These are phyloP conservation scores for Zygoascus biomembranicola DNA, from an alignment of 805 yeast species.

Conservation along the genomic window DNA sequence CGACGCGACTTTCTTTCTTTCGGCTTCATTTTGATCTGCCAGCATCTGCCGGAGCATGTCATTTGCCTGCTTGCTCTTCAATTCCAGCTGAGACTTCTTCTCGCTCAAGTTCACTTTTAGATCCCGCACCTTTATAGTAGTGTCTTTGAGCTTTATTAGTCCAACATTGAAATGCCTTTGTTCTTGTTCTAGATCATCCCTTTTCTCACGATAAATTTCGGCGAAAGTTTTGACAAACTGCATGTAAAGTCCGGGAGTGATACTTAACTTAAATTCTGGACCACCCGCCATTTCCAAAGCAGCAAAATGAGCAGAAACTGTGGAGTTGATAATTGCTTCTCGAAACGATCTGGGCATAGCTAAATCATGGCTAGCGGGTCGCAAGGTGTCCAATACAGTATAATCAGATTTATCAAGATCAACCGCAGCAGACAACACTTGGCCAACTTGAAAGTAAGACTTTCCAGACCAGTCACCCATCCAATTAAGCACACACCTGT, in stretches of 20 bases:
- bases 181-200: constrained; percentile 45
- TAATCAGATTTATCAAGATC: constrained; percentile 48
- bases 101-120: constrained; percentile 45
- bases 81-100: constrained; percentile 41
- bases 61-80: constrained; percentile 62
- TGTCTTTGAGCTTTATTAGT: constrained; percentile 63
- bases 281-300: not conserved
- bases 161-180: constrained; percentile 72
- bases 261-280: not conserved
- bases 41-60: constrained; percentile 68
- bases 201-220: constrained; percentile 35
- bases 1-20: constrained; percentile 80
- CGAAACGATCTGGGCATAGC: constrained; percentile 25
- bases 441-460: constrained; percentile 45
- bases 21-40: constrained; percentile 84
- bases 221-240: constrained; percentile 41
- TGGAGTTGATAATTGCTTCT: constrained; percentile 39
- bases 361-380: constrained; percentile 7
- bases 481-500: constrained; percentile 83
- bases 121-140: constrained; percentile 62
- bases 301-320: constrained; percentile 37
- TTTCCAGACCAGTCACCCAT: constrained; percentile 71
- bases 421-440: constrained; percentile 32
- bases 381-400: constrained; percentile 26
- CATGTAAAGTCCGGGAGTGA: constrained; percentile 49